phyloP scores from a whole-genome alignment of 345 rosid genomes.

The Microthlaspi erraticum region DNA sequence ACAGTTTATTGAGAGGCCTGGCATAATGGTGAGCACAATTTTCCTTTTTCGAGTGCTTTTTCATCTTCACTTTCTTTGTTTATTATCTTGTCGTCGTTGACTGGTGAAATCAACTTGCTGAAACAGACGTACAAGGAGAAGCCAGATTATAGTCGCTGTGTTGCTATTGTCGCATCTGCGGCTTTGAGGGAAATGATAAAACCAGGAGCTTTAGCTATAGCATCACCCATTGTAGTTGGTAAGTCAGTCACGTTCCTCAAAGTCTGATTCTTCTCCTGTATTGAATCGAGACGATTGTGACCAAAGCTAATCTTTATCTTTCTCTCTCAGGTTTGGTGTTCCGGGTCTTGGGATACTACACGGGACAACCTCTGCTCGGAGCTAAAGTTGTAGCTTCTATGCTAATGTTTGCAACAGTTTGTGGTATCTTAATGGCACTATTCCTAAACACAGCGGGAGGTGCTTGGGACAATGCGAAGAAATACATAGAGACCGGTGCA shows the following conservation, averaged over 20 bases:
- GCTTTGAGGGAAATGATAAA: conserved; percentile 97
- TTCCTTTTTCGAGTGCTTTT: background rate
- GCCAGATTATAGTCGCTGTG: conserved; percentile 98
- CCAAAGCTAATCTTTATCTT: background rate
- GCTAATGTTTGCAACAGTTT: conserved; percentile 96
- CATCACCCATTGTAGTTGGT: conserved; percentile 89
- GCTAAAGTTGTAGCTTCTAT: conserved; percentile 94
- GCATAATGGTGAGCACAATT: conserved; percentile 78
- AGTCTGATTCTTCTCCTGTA: background rate
- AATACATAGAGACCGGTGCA: conserved; percentile 94
- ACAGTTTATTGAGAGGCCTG: conserved; percentile 98
- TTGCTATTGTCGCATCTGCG: conserved; percentile 95
- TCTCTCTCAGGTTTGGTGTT: conserved; percentile 72
- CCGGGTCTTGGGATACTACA: conserved; percentile 81
- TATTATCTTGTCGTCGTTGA: conserved; percentile 24
- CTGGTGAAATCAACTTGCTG: conserved; percentile 21
- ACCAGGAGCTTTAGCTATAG: conserved; percentile 94
- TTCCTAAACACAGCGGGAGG: conserved; percentile 98
- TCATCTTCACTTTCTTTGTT: background rate
- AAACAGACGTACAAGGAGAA: conserved; percentile 91
- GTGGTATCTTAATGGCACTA: conserved; percentile 98
- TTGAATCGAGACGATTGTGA: conserved; percentile 21
- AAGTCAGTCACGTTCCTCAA: conserved; percentile 32
- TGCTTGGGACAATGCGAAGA: conserved; percentile 99
- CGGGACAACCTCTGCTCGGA: conserved; percentile 93